Evolutionary conservation across 2,329 filamentous ascomycete genomes (phyloP).

Genomic region (Aspergillus ruber): DNA sequence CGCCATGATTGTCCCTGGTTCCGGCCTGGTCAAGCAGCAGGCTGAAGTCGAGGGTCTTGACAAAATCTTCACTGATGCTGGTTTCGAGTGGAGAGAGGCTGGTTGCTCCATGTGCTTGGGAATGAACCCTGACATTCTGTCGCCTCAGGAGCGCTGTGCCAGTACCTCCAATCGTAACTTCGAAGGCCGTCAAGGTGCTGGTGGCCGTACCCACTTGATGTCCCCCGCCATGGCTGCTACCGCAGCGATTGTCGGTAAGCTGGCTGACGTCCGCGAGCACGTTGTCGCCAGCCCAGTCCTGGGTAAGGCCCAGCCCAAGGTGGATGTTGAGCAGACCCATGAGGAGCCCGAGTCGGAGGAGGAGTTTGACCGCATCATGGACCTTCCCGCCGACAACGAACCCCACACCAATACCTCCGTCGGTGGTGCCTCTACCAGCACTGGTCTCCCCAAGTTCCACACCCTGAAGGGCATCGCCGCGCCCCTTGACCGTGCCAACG

Average conservation of each 20-base stretch:
- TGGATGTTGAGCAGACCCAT: conserved; percentile 53
- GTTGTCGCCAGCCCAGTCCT: conserved; percentile 44
- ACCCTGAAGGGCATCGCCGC: conserved; percentile 81
- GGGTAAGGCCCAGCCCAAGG: conserved; percentile 49
- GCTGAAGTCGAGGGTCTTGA: conserved; percentile 89
- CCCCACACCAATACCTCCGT: conserved; percentile 57
- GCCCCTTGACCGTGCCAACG: conserved; percentile 78
- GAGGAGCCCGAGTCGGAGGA: conserved; percentile 56
- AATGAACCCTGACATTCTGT: conserved; percentile 97
- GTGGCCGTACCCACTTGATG: conserved; percentile 89
- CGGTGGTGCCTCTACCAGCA: conserved; percentile 34
- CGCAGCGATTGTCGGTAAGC: conserved; percentile 80
- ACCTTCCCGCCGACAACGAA: conserved; percentile 56
- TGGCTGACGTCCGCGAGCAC: conserved; percentile 83
- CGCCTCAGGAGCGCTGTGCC: conserved; percentile 86
- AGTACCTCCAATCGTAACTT: conserved; percentile 97
- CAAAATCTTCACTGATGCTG: conserved; percentile 83
- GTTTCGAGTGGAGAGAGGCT: conserved; percentile 96
- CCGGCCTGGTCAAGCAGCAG: conserved; percentile 85
- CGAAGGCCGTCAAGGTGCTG: conserved; percentile 89
- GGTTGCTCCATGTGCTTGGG: conserved; percentile 98
- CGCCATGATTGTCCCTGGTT: conserved; percentile 94
- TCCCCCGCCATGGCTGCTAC: conserved; percentile 95
- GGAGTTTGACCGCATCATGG: conserved; percentile 58
- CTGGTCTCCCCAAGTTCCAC: conserved; percentile 76